Conservation (phyloP, 345 rosid genomes). For the Dimocarpus longan region DNA sequence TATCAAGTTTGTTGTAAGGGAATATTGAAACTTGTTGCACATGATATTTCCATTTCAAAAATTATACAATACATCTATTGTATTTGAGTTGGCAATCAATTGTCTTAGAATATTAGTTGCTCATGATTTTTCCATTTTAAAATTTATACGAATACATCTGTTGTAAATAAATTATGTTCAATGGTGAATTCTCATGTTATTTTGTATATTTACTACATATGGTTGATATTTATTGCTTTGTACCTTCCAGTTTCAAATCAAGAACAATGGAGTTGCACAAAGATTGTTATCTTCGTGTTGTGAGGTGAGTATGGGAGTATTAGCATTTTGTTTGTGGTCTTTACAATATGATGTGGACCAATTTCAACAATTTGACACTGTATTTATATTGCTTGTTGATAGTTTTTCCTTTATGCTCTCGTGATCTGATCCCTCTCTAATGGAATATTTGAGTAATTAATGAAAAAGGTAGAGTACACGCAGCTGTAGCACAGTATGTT, state of each 20-base stretch:
- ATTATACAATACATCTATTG: too few species aligned
- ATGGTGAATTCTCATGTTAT: not conserved
- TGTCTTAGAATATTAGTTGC: not conserved
- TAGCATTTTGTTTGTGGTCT: not conserved
- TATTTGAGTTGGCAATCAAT: conserved; percentile 5
- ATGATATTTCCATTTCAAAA: not conserved
- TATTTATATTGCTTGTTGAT: not conserved
- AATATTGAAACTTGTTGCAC: not conserved
- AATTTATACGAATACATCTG: too few species aligned
- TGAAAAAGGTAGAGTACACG: not conserved
- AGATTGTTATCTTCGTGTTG: conserved; percentile 72
- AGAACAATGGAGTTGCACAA: conserved; percentile 68
- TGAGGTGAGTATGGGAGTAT: conserved; percentile 51
- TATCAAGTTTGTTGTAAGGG: not conserved
- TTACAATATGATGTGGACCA: not conserved
- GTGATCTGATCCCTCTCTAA: not conserved
- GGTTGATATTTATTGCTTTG: conserved; percentile 24
- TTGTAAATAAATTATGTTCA: too few species aligned
- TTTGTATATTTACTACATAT: conserved; percentile 13
- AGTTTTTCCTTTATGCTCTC: not conserved
- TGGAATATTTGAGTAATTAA: conserved; percentile 7
- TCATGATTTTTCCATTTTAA: too few species aligned
- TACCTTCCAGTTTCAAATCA: conserved; percentile 50
- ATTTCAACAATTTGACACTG: not conserved
- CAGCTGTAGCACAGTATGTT: not conserved